Evolutionary conservation across 495 filamentous ascomycete genomes (phyloP), one percentile per base, ranked within the genome.

Genomic region (Hypoxylon fuscum): DNA sequence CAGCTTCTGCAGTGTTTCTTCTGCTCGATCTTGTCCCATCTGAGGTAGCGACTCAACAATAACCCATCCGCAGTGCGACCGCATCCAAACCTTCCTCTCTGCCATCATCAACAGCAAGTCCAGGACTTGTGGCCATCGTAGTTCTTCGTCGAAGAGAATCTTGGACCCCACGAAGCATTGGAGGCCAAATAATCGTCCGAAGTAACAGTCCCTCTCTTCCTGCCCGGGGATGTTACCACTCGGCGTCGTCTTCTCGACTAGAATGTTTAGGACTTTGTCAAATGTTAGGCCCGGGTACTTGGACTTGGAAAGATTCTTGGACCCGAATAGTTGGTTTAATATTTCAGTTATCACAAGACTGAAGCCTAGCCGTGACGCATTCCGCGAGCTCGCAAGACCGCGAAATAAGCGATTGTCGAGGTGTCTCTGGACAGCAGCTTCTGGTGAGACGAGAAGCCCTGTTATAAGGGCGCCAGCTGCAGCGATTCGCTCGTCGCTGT

Each of bases 321-420:
- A 44, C 1, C 80, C 82, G 62, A 81, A 82, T n/a, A 90, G 68
- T 67, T 88, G 85, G 0, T 81, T 78, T 34, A 96, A 70, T 52
- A 96, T 78, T 74, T 97, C 94, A 0, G 93, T 90, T 62, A 98
- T 74, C 1, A 94, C 92, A 54, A 97, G 79, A 32, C 91, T 96
- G 70, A 95, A 97, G n/a, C 95, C 95, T 53, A 93, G 75, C 21
- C 95, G 83, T 25, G 94, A 92, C 11, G 90, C 93, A 76, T 97
- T 96, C 18, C 91, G 85, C 40, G 92, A 89, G 69, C 92, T 97
- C 51, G 93, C 91, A 21, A 98, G 84, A 32, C 95, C 95, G 41
- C 90, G 86, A 66, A 97, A 90, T 11, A 98, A 80, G 27, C 93
- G 77, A 62, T 80, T 76, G 42, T 83, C 81, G 40, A 85, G 78